A percentile compares a stretch with the other conserved stretches of the same genome.
Evolutionary conservation across 306 rosid genomes (phyloP).

Genomic region (Quercus ilex): DNA sequence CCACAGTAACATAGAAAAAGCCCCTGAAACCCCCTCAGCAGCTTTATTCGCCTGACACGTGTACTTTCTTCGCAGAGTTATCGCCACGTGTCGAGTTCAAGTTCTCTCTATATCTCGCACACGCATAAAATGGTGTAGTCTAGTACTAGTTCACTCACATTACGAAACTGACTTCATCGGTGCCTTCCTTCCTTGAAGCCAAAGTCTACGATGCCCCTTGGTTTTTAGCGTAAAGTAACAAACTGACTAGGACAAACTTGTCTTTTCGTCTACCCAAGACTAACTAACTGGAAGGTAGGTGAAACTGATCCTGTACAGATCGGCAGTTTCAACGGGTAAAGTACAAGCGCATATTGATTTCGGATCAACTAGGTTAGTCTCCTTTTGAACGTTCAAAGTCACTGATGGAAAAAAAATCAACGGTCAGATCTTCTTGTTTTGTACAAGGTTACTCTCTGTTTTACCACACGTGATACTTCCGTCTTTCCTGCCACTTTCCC

Average conservation of each 20-base stretch:
- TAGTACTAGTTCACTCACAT: constrained; percentile 21
- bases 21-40: constrained; percentile 8
- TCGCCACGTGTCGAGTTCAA: constrained; percentile 36
- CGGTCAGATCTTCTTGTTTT: constrained; percentile 29
- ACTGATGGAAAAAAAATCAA: not conserved
- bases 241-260: constrained; percentile 31
- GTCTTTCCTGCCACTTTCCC: constrained; percentile 37
- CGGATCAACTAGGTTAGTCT: constrained; percentile 5
- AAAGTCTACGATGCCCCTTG: constrained; percentile 26
- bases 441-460: not conserved
- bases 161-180: constrained; percentile 16
- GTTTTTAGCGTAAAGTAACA: accelerated
- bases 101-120: not conserved
- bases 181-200: constrained; percentile 7
- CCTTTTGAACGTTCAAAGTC: constrained; percentile 27
- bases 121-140: too few relatives aligned
- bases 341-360: constrained; percentile 25
- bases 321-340: constrained; percentile 38
- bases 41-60: constrained; percentile 36
- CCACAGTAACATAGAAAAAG: constrained; percentile 12
- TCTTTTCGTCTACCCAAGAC: not conserved
- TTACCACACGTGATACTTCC: constrained; percentile 44
- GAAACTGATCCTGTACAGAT: constrained; percentile 40
- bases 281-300: constrained; percentile 63
- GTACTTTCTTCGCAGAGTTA: not conserved